A percentile compares a stretch with the other conserved stretches of the same genome.
Evolutionary conservation across 768 basidiomycete genomes (phyloP).

Genomic region (Russula sp.): DNA sequence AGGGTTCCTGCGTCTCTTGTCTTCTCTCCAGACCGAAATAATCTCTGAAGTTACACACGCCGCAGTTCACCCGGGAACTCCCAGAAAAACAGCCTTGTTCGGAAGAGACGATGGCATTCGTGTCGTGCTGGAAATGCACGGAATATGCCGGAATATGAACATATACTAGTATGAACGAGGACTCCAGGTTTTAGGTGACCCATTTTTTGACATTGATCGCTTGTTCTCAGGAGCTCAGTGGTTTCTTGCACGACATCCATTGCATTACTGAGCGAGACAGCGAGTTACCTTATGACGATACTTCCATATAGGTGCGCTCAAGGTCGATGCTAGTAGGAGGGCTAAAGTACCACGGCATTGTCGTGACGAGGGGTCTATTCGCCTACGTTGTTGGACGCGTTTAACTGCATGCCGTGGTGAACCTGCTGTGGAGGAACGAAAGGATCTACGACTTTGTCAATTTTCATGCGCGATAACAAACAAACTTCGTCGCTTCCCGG

Average conservation of each 20-base stretch:
- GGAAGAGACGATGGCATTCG: constrained; percentile 65
- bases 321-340: constrained; percentile 63
- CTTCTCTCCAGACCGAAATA: no score
- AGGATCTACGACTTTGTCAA: constrained; percentile 42
- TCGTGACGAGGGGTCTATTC: constrained; percentile 54
- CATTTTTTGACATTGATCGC: constrained; percentile 23
- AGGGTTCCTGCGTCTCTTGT: no score
- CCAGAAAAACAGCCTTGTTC: constrained; percentile 40
- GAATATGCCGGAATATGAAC: no score
- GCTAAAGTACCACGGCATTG: constrained; percentile 65
- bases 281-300: constrained; percentile 59
- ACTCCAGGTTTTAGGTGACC: constrained; percentile 68
- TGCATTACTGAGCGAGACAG: constrained; percentile 1
- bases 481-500: constrained; percentile 54
- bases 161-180: no score
- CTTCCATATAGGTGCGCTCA: constrained; percentile 72
- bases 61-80: no score
- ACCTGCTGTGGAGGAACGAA: constrained; percentile 44
- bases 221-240: not conserved
- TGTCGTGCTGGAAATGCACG: constrained; percentile 51
- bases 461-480: constrained; percentile 1
- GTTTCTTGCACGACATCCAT: constrained; percentile 9
- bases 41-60: no score
- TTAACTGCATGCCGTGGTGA: not conserved
- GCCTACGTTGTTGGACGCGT: not conserved